Evolutionary conservation across 805 yeast species (phyloP), one percentile per base, ranked within the genome.

Genomic region (Ogataea henricii): DNA sequence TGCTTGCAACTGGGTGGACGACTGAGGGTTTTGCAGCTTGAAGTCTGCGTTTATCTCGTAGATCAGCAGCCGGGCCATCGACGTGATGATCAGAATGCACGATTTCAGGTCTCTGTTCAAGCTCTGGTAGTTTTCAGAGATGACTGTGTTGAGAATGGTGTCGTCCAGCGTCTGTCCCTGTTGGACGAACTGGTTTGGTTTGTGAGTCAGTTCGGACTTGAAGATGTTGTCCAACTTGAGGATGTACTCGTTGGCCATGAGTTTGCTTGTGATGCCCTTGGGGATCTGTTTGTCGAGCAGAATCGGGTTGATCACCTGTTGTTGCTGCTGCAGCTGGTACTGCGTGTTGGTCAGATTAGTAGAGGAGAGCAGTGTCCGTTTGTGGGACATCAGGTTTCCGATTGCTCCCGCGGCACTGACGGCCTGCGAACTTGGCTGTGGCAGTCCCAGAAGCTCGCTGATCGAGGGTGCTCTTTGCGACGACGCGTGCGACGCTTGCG

Each of bases 1-100:
- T 8, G 79, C 82, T n/a, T 76, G 74, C 9, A 68, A 52, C 37
- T 68, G 60, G 0, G 66, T 58, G 6, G 63, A 57, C 22, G 63
- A 65, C 36, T 63, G 63, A 2, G 68, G 72, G 41, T 56, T 58
- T 33, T 62, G 61, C 20, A 62, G 55, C 18, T 58, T 58, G 40
- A 66, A 65, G 38, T 62, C 62, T 1, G 67, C 53, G 26, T 64
- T 59, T 10, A 66, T 51, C 43, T 69, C 72, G 52, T 62, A 69
- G 10, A 69, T 64, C 35, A 69, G 54, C 16, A 69, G 35, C 22
- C 73, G 53, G 3, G 72, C 73, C 56, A 56, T 50, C 14, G 68
- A 64, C 0, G 73, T 69, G 41, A 69, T 67, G 1, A 68, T 58
- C 44, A 69, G 48, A 37, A 69, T 57, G 48, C 71, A 67, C 6